Conservation (phyloP, 2,329 filamentous ascomycete species). For the Dothistroma pini region DNA sequence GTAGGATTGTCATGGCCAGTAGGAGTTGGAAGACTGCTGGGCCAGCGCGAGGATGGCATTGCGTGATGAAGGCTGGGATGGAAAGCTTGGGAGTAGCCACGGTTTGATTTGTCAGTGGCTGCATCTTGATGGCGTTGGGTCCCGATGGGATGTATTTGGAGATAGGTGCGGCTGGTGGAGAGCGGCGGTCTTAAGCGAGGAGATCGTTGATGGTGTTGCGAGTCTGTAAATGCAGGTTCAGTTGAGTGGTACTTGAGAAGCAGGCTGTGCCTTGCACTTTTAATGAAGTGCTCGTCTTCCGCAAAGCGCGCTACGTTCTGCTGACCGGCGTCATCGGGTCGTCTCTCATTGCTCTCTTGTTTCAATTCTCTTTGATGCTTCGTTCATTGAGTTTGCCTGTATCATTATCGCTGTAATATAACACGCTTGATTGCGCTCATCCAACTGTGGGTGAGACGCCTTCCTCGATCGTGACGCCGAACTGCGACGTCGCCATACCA, state of each 20-base stretch:
- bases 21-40: not conserved
- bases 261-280: not conserved
- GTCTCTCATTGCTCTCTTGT: not conserved
- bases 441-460: slow-evolving; percentile 9
- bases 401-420: not conserved
- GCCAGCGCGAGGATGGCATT: not conserved
- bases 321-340: not conserved
- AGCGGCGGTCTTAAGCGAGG: not conserved
- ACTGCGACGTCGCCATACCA: slow-evolving; percentile 42
- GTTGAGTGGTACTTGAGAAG: not conserved
- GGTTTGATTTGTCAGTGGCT: too few species aligned
- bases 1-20: not conserved
- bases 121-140: not conserved
- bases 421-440: not conserved
- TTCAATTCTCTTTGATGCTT: not conserved
- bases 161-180: not conserved
- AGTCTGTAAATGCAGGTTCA: too few species aligned
- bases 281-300: not conserved
- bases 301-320: not conserved
- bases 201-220: too few species aligned
- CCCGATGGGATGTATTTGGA: too few species aligned
- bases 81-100: too few species aligned
- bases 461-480: slow-evolving; percentile 31
- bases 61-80: not conserved
- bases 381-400: not conserved